Base-by-base conservation (phyloP, 2,329 filamentous ascomycete genomes). In the Zopfia rhizophila region DNA sequence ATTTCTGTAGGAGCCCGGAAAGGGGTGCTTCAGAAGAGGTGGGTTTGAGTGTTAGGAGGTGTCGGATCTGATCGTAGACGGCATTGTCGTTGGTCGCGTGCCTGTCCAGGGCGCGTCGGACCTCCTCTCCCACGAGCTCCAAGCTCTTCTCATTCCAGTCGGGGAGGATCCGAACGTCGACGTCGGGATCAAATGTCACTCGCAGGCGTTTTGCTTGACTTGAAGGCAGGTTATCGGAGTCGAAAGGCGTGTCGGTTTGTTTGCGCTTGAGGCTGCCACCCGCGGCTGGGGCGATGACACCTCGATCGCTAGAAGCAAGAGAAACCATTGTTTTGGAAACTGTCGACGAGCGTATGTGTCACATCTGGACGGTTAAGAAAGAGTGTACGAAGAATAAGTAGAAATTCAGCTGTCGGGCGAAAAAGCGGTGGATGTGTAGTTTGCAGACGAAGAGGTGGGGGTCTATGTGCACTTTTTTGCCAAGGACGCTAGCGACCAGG, bases 71-170 rank as follows among this genome's bases (percentile, higher is more conserved):
- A 54, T 84, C 79, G 60, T 86, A 86, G 44, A 72, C 76, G 36
- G 78, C 74, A 58, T 80, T 81, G 55, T 86, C 81, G 45, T 77
- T 76, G 16, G 70, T 66, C 4, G 76, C 73, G 39, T 81, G 80
- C 60, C 76, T 75, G 59, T 82, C 77, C 31, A 84, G 75, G 45
- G 80, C 83, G 49, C 81, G 74, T 52, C 80, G 77, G 16, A 87
- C 82, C 63, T 86, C 83, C 63, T 86, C 83, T 40, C 79, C 79
- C 40, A 86, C 77, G 35, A 86, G 73, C 33, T 82, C 79, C 45
- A 76, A 68, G 45, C 78, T 79, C 70, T 84, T 84, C 52, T 81
- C 78, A 45, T 69, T 70, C 45, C 69, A 72, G 39, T 76, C 73
- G 25, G 53, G 42, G 39, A 76, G 64, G 48, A 77, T 72, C 33